These are phyloP conservation scores for Carex parvula DNA, from an alignment of 176 grass and related monocot species.

Conservation along the genomic window DNA sequence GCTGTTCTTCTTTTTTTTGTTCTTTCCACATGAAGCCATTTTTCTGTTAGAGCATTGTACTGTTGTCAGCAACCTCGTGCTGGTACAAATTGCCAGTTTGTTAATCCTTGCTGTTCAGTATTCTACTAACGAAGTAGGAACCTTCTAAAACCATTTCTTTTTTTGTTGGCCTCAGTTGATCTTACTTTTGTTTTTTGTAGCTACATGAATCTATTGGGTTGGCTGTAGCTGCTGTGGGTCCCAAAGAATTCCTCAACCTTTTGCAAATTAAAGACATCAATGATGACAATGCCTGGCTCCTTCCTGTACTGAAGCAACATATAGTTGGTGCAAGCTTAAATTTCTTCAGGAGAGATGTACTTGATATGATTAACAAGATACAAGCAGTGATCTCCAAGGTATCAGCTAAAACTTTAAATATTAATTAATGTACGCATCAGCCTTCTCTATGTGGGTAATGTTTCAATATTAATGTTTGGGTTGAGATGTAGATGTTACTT, in stretches of 20 bases:
- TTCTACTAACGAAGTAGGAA: background rate
- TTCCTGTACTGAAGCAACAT: constrained; percentile 75
- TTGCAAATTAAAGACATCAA: constrained; percentile 58
- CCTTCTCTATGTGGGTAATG: background rate
- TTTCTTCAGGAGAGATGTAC: constrained; percentile 74
- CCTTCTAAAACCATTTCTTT: background rate
- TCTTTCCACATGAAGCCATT: background rate
- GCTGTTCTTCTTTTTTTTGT: background rate
- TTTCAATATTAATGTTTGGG: background rate
- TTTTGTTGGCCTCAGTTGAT: background rate
- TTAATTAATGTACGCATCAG: background rate
- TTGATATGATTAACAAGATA: constrained; percentile 50
- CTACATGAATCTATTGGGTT: constrained; percentile 80
- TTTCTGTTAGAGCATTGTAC: background rate
- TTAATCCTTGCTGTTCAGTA: background rate
- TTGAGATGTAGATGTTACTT: background rate
- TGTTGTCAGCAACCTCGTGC: background rate
- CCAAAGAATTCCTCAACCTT: constrained; percentile 72
- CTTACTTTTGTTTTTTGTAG: constrained; percentile 48
- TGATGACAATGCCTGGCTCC: constrained; percentile 77
- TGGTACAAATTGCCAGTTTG: background rate
- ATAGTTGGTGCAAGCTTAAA: constrained; percentile 75
- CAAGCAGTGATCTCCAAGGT: constrained; percentile 72
- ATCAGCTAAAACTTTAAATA: background rate
- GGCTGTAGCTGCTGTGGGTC: constrained; percentile 72